Percentiles rank a stretch among this genome's conserved stretches.
phyloP scores from a whole-genome alignment of 2,329 filamentous ascomycete species.

The Emmonsiellopsis sp. region DNA sequence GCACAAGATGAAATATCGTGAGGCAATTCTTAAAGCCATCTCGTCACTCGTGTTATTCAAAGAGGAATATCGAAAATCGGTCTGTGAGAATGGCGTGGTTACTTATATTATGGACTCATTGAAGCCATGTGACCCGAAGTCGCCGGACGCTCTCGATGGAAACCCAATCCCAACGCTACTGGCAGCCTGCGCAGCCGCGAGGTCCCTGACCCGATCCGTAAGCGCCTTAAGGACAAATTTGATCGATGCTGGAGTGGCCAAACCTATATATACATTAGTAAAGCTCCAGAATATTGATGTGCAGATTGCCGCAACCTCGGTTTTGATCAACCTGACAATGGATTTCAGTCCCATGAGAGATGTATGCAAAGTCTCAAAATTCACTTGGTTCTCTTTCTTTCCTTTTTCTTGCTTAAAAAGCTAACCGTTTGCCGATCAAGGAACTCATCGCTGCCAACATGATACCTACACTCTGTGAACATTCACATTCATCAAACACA shows the following conservation, averaged over 20 bases:
- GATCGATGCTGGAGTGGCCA: constrained; percentile 73
- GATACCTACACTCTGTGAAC: constrained; percentile 67
- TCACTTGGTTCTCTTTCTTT: background rate
- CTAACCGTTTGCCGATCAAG: constrained; percentile 32
- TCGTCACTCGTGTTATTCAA: constrained; percentile 74
- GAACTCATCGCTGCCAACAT: constrained; percentile 65
- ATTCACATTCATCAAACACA: constrained; percentile 74
- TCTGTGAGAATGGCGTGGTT: constrained; percentile 74
- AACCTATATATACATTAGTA: constrained; percentile 67
- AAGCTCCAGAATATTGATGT: constrained; percentile 67
- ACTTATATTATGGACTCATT: constrained; percentile 78
- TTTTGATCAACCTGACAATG: constrained; percentile 74
- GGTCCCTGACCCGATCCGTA: constrained; percentile 76
- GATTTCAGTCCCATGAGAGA: constrained; percentile 89
- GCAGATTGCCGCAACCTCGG: constrained; percentile 75
- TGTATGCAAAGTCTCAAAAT: constrained; percentile 43
- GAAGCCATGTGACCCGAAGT: constrained; percentile 40
- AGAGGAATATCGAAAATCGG: constrained; percentile 71
- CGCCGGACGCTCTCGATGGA: constrained; percentile 45
- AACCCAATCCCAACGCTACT: constrained; percentile 73
- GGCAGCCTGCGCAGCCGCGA: constrained; percentile 73
- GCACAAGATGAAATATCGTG: constrained; percentile 68
- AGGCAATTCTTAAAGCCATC: constrained; percentile 67
- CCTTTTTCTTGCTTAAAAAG: background rate
- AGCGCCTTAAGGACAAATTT: constrained; percentile 75